phyloP scores from a whole-genome alignment of 2,329 filamentous ascomycete genomes.

The Fusarium sp. region DNA sequence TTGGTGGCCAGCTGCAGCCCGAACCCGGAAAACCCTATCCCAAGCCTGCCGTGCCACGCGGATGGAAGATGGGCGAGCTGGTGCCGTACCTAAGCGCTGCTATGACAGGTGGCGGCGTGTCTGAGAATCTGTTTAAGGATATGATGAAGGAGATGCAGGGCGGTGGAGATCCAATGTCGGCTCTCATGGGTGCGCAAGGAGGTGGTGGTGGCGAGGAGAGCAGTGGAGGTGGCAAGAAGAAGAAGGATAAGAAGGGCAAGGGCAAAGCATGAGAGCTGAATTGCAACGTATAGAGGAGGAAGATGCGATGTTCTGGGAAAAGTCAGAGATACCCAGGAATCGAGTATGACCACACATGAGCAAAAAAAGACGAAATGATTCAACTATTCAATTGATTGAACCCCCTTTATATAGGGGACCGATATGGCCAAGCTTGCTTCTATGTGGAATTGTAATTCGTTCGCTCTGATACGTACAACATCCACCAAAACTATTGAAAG shows the following conservation, averaged over 20 bases:
- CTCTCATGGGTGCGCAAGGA: constrained; percentile 57
- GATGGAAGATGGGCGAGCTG: constrained; percentile 90
- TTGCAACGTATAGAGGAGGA: constrained; percentile 5
- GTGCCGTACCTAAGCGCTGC: constrained; percentile 90
- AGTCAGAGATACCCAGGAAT: constrained; percentile 38
- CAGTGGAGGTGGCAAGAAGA: constrained; percentile 54
- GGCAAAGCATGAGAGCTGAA: constrained; percentile 46
- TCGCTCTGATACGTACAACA: constrained; percentile 33
- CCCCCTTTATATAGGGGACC: constrained; percentile 7
- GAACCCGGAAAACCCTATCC: constrained; percentile 77
- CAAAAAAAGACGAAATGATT: constrained; percentile 33
- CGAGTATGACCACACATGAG: constrained; percentile 31
- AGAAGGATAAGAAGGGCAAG: constrained; percentile 67
- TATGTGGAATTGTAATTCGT: constrained; percentile 30
- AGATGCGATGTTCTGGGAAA: constrained; percentile 32
- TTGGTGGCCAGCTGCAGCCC: constrained; percentile 77
- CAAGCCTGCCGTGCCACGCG: constrained; percentile 80
- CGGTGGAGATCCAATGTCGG: constrained; percentile 61
- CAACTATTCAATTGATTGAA: constrained; percentile 29
- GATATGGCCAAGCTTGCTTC: constrained; percentile 34
- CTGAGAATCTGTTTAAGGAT: constrained; percentile 93
- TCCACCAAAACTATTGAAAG: constrained; percentile 26
- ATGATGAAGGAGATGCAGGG: constrained; percentile 94
- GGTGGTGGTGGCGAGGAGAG: constrained; percentile 50
- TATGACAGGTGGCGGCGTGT: constrained; percentile 91